phyloP scores from a whole-genome alignment of 495 filamentous ascomycete genomes.

The Cercophora scortea region DNA sequence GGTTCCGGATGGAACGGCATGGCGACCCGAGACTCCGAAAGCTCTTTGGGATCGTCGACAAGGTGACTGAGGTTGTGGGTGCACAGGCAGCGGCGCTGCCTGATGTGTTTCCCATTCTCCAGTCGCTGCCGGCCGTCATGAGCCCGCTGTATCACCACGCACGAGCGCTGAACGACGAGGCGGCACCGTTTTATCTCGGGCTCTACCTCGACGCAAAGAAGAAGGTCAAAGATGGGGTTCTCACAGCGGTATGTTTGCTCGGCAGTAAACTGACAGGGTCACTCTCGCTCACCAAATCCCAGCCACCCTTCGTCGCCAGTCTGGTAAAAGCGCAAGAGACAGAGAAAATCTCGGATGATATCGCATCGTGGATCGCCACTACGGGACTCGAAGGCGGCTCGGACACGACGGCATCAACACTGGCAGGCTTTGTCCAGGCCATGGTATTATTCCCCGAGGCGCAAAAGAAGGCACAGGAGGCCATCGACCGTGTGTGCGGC shows the following conservation, averaged over 20 bases:
- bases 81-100: conserved; percentile 1
- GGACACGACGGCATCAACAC: conserved; percentile 31
- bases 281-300: background rate
- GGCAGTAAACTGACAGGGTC: too few relatives aligned
- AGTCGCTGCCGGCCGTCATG: conserved; percentile 18
- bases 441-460: conserved; percentile 34
- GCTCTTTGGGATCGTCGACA: background rate
- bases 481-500: conserved; percentile 39
- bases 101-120: conserved; percentile 9
- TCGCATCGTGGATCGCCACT: conserved; percentile 21
- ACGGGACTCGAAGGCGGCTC: conserved; percentile 40
- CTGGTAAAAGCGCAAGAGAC: conserved; percentile 13
- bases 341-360: conserved; percentile 12
- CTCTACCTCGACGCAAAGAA: conserved; percentile 1
- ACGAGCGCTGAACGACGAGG: background rate
- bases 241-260: too few relatives aligned
- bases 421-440: conserved; percentile 46
- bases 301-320: conserved; percentile 10
- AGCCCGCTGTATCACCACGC: background rate
- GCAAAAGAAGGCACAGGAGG: conserved; percentile 37
- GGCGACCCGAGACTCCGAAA: background rate
- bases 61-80: background rate
- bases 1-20: conserved; percentile 20
- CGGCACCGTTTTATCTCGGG: background rate
- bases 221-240: background rate